These are phyloP conservation scores for Pyrenophora teres DNA, from an alignment of 2,329 filamentous ascomycete species.

Conservation along the genomic window DNA sequence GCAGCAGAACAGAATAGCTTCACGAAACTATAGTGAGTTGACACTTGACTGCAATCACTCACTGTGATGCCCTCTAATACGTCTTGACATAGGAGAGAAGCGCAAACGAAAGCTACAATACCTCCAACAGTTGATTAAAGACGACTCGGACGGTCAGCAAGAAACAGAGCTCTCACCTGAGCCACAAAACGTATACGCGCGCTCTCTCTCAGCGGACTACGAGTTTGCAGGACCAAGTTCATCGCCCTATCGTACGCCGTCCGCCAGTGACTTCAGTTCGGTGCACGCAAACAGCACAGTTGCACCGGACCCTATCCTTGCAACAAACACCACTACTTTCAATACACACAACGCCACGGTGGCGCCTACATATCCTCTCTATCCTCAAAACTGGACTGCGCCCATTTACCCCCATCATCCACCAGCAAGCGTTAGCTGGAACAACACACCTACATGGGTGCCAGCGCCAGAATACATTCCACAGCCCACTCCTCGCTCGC, in stretches of 20 bases:
- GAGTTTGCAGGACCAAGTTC: conserved; percentile 7
- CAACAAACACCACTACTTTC: conserved; percentile 16
- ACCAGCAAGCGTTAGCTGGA: conserved; percentile 25
- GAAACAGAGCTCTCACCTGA: conserved; percentile 17
- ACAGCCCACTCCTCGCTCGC: conserved; percentile 8
- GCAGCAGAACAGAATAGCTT: conserved; percentile 46
- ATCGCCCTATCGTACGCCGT: conserved; percentile 14
- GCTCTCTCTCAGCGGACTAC: conserved; percentile 27
- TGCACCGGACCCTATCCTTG: conserved; percentile 14
- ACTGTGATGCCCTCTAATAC: conserved; percentile 11
- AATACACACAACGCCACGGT: conserved; percentile 15
- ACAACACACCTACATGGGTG: conserved; percentile 25
- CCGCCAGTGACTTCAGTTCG: conserved; percentile 14
- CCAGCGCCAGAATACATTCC: conserved; percentile 16
- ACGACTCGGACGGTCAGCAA: conserved; percentile 25
- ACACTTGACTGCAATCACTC: not conserved
- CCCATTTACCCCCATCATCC: conserved; percentile 21
- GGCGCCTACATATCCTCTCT: conserved; percentile 18
- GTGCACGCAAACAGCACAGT: conserved; percentile 14
- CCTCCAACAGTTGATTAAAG: conserved; percentile 41
- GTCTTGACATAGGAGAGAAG: conserved; percentile 37
- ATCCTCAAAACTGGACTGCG: conserved; percentile 22
- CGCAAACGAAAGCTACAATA: conserved; percentile 45
- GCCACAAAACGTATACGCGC: conserved; percentile 19
- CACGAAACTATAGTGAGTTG: conserved; percentile 44